Evolutionary conservation across 441 rosid species (phyloP).

Genomic region (Gossypium laxum): DNA sequence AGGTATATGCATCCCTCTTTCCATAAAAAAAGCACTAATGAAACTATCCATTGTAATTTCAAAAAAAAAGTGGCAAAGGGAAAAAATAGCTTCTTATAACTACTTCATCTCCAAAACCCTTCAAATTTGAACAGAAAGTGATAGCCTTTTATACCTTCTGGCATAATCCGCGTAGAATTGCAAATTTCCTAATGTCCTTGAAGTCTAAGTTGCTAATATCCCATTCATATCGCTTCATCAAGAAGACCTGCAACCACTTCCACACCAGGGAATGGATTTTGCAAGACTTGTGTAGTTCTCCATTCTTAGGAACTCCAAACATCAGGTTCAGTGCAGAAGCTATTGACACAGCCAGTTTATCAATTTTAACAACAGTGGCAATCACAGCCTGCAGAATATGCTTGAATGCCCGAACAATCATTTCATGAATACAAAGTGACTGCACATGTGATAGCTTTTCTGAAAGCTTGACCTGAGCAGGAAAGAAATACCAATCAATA

Average conservation of each 20-base stretch:
- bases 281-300: constrained; percentile 27
- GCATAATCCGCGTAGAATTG: constrained; percentile 59
- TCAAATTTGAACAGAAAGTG: neutral
- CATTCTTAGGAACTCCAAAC: constrained; percentile 46
- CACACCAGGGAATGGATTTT: constrained; percentile 45
- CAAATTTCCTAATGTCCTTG: constrained; percentile 60
- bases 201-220: constrained; percentile 48
- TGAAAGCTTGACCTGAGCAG: constrained; percentile 52
- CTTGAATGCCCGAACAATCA: constrained; percentile 68
- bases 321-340: constrained; percentile 61
- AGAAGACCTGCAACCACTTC: constrained; percentile 54
- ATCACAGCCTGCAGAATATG: constrained; percentile 58
- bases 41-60: neutral
- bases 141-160: constrained; percentile 40
- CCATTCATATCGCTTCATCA: constrained; percentile 61
- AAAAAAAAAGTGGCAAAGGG: neutral
- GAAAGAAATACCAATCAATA: constrained; percentile 13
- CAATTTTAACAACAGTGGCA: constrained; percentile 38
- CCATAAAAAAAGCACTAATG: neutral
- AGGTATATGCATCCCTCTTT: neutral
- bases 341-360: constrained; percentile 40
- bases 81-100: neutral
- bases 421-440: constrained; percentile 64
- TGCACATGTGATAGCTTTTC: constrained; percentile 64
- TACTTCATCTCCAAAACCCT: constrained; percentile 10